A percentile compares a stretch with the other conserved stretches of the same genome.
Conservation (phyloP, 192 early-diverging fungal species). For the Coemansia sp. region DNA sequence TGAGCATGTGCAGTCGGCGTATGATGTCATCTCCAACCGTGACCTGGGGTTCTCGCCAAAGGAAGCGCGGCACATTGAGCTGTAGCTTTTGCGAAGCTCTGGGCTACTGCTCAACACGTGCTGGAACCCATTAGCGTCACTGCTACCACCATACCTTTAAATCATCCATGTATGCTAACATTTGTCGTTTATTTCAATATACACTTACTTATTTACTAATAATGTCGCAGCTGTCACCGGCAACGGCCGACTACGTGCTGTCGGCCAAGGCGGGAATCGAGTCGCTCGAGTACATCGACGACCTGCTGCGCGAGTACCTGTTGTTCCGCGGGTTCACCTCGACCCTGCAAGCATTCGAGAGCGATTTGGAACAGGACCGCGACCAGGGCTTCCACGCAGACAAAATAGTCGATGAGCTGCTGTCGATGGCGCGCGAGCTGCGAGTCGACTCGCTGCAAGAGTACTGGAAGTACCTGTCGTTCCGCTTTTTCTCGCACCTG, state of each 20-base stretch:
- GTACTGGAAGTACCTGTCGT: conserved; percentile 50
- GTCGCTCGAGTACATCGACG: conserved; percentile 50
- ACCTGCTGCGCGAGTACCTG: conserved; percentile 51
- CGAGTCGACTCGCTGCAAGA: conserved; percentile 24
- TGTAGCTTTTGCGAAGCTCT: conserved; percentile 7
- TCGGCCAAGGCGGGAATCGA: conserved; percentile 52
- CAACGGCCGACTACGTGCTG: conserved; percentile 21
- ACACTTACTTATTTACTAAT: not conserved
- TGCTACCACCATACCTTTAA: not conserved
- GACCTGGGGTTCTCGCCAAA: conserved; percentile 41
- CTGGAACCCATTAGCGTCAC: not conserved
- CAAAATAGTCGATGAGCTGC: conserved; percentile 38
- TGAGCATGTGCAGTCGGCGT: not conserved
- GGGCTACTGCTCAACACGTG: too few species aligned
- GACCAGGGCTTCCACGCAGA: conserved; percentile 47
- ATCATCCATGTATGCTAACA: not conserved
- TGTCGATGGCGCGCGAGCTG: conserved; percentile 37
- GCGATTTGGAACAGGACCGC: conserved; percentile 39
- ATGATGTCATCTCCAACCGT: conserved; percentile 14
- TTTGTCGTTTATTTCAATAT: not conserved
- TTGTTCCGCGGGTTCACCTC: conserved; percentile 47
- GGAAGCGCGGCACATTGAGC: conserved; percentile 45
- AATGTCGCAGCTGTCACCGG: not conserved
- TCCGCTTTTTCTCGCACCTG: conserved; percentile 52
- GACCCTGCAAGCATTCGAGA: conserved; percentile 41